Conservation (phyloP, 352 stramenopile genomes). For the Globisporangium orthogonon region DNA sequence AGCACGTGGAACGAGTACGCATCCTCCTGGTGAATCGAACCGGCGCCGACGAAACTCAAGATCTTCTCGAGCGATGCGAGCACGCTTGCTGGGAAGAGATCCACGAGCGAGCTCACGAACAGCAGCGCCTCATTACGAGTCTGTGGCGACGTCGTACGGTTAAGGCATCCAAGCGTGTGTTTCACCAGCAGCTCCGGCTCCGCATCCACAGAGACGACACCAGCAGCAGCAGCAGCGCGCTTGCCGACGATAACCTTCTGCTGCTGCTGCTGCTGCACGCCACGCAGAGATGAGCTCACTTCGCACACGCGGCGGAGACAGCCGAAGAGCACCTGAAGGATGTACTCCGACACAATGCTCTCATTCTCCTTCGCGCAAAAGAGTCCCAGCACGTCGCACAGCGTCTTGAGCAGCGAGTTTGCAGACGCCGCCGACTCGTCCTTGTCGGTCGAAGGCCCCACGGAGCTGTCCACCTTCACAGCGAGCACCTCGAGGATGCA, state of each 20-base stretch:
- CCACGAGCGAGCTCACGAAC: slow-evolving; percentile 76
- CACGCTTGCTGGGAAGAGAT: slow-evolving; percentile 65
- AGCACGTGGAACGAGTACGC: slow-evolving; percentile 86
- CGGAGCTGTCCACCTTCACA: slow-evolving; percentile 50
- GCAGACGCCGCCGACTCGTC: slow-evolving; percentile 24
- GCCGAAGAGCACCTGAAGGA: slow-evolving; percentile 74
- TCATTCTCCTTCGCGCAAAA: slow-evolving; percentile 50
- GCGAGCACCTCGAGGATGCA: slow-evolving; percentile 75
- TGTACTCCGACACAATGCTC: slow-evolving; percentile 64
- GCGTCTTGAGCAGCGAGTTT: slow-evolving; percentile 34
- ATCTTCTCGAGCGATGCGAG: slow-evolving; percentile 76
- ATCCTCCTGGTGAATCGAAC: slow-evolving; percentile 66
- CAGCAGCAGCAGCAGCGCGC: slow-evolving; percentile 9
- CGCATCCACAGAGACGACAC: slow-evolving; percentile 8
- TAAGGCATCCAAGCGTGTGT: slow-evolving; percentile 63
- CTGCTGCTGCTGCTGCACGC: slow-evolving; percentile 1
- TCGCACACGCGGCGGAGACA: slow-evolving; percentile 73
- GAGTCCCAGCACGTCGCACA: slow-evolving; percentile 51
- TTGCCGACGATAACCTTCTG: neutral
- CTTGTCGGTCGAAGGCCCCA: slow-evolving; percentile 11
- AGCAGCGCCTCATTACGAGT: slow-evolving; percentile 79
- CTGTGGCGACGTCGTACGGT: slow-evolving; percentile 56
- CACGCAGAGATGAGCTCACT: slow-evolving; percentile 13
- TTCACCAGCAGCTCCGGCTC: slow-evolving; percentile 74
- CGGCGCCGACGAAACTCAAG: slow-evolving; percentile 49